A percentile compares a stretch with the other conserved stretches of the same genome.
phyloP scores from a whole-genome alignment of 169 alveolate species.

The Plasmodium fragile region DNA sequence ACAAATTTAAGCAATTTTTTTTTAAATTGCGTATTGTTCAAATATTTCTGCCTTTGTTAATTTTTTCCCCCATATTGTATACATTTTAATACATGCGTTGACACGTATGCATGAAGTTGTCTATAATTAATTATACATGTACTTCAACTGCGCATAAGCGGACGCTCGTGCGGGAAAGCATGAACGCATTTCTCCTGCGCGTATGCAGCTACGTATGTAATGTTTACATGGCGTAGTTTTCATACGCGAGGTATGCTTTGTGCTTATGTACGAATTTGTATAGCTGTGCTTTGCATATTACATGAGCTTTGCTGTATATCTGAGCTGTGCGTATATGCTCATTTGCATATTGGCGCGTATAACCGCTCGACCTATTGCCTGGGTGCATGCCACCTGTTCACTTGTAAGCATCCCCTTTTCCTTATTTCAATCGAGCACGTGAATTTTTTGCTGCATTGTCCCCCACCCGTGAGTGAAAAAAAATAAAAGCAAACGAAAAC shows the following conservation, averaged over 20 bases:
- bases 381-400: background rate
- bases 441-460: background rate
- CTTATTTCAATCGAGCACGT: background rate
- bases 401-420: background rate
- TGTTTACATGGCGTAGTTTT: background rate
- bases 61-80: background rate
- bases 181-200: background rate
- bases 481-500: background rate
- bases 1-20: background rate
- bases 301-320: too few relatives aligned
- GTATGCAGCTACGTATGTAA: background rate
- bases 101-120: background rate
- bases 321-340: background rate
- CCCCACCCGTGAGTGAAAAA: background rate
- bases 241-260: background rate
- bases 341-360: background rate
- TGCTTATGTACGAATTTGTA: background rate
- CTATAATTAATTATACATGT: background rate
- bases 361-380: background rate
- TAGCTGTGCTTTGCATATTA: background rate
- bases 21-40: background rate
- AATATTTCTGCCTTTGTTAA: background rate
- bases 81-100: background rate
- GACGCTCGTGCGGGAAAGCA: background rate
- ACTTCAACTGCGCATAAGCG: background rate